A percentile compares a stretch with the other conserved stretches of the same genome.
phyloP scores from a whole-genome alignment of 805 yeast species.

The Zygoascus bituminiphila region DNA sequence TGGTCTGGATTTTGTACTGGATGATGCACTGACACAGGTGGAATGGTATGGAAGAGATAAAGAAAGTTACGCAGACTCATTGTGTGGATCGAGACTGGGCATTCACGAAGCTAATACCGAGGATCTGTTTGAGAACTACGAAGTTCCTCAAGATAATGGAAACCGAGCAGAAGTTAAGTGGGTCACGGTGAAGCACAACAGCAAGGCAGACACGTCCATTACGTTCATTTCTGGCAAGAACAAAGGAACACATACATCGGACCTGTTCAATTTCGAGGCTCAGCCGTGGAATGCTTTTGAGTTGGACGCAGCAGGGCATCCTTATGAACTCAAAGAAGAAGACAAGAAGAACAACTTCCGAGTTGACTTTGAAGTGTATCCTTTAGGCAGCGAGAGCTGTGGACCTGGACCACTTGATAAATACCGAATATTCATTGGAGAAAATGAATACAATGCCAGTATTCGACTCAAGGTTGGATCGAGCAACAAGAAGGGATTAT shows the following conservation, averaged over 20 bases:
- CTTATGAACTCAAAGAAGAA: slow-evolving; percentile 17
- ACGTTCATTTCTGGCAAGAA: slow-evolving; percentile 1
- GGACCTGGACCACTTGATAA: slow-evolving; percentile 23
- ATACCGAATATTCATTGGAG: slow-evolving; percentile 7
- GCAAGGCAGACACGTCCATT: not conserved
- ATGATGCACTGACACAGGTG: slow-evolving; percentile 17
- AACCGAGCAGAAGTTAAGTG: slow-evolving; percentile 30
- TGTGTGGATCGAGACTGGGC: slow-evolving; percentile 25
- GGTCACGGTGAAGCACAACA: slow-evolving; percentile 11
- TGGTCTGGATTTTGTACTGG: slow-evolving; percentile 28
- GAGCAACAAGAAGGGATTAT: not conserved
- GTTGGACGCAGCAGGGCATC: slow-evolving; percentile 21
- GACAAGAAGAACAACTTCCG: slow-evolving; percentile 17
- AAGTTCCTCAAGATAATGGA: slow-evolving; percentile 33
- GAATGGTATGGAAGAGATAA: slow-evolving; percentile 32
- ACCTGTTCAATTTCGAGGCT: slow-evolving; percentile 11
- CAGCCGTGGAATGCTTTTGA: slow-evolving; percentile 15
- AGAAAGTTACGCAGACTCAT: slow-evolving; percentile 31
- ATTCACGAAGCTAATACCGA: slow-evolving; percentile 14
- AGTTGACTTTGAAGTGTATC: slow-evolving; percentile 23
- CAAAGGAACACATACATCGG: not conserved
- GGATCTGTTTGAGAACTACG: slow-evolving; percentile 24
- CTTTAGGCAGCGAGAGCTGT: slow-evolving; percentile 25
- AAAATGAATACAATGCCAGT: slow-evolving; percentile 1
- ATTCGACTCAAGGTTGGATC: not conserved